Percentiles rank a stretch among this genome's conserved stretches.
Conservation (phyloP, 2,329 filamentous ascomycete genomes). For the Exophiala viscosa region DNA sequence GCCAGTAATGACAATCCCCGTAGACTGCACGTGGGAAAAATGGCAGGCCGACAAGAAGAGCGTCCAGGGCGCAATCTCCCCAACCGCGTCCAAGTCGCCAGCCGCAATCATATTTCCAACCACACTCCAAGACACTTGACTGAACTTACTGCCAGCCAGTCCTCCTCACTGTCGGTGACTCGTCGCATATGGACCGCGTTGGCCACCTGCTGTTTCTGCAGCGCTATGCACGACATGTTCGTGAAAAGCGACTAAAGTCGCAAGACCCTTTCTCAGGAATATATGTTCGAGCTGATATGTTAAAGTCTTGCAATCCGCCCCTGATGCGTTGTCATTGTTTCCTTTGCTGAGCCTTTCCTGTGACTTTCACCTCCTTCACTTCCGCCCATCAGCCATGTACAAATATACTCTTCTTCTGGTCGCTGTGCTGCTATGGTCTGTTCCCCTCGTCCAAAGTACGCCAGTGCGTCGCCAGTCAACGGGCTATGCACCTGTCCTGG, state of each 20-base stretch:
- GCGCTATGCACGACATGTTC: not conserved
- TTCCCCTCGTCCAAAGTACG: not conserved
- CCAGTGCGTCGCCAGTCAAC: slow-evolving; percentile 11
- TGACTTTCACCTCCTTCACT: not conserved
- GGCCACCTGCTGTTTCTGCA: too few relatives aligned
- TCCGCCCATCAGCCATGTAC: not conserved
- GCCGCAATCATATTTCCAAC: too few relatives aligned
- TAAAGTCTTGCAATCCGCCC: not conserved
- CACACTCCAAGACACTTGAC: not conserved
- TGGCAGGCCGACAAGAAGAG: not conserved
- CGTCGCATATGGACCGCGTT: not conserved
- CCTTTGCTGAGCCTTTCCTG: not conserved
- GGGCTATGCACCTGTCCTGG: slow-evolving; percentile 36
- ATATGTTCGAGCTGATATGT: not conserved
- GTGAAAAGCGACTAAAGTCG: not conserved
- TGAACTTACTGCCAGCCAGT: not conserved
- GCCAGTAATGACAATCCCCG: too few relatives aligned
- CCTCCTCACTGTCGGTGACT: not conserved
- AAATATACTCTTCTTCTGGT: not conserved
- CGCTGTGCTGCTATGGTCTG: not conserved
- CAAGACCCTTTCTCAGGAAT: not conserved
- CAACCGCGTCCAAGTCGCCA: not conserved
- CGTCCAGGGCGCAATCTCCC: not conserved
- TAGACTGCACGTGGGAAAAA: not conserved
- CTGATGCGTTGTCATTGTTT: not conserved